These are phyloP conservation scores for Fusarium bulbicola DNA, from an alignment of 2,329 filamentous ascomycete genomes.

Conservation along the genomic window DNA sequence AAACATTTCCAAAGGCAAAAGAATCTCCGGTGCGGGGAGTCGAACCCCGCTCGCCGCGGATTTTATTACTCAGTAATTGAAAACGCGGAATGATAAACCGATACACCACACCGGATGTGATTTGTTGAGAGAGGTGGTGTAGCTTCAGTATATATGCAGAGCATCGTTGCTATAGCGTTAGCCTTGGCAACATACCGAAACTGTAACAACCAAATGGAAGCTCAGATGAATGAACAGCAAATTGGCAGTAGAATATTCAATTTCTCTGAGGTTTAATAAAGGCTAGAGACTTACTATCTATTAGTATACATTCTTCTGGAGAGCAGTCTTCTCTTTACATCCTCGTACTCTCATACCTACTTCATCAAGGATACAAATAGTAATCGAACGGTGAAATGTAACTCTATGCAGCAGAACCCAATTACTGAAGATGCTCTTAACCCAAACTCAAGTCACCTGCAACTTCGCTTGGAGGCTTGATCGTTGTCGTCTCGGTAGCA, in stretches of 20 bases:
- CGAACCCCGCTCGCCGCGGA: constrained; percentile 28
- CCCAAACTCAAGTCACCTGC: accelerated
- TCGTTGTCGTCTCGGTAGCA: accelerated
- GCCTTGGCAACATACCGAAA: not conserved
- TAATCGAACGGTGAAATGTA: too few relatives aligned
- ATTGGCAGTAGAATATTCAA: too few relatives aligned
- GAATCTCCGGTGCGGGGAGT: constrained; percentile 22
- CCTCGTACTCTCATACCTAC: too few relatives aligned
- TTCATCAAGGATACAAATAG: too few relatives aligned
- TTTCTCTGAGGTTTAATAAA: too few relatives aligned
- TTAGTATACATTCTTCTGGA: accelerated
- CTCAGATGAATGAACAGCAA: not conserved
- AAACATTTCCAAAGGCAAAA: not conserved
- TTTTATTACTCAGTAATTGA: not conserved
- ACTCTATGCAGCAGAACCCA: too few relatives aligned
- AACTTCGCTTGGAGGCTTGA: accelerated
- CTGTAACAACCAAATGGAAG: not conserved
- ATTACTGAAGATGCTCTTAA: not conserved
- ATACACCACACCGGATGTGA: constrained; percentile 26
- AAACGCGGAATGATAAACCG: constrained; percentile 30
- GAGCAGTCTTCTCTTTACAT: too few relatives aligned
- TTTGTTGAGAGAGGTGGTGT: accelerated
- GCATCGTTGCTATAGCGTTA: accelerated
- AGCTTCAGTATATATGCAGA: not conserved
- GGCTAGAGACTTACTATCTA: not conserved